Percentiles rank a stretch among this genome's conserved stretches.
These are phyloP conservation scores for Leptographium lundbergii DNA, from an alignment of 2,329 filamentous ascomycete genomes.

Conservation along the genomic window DNA sequence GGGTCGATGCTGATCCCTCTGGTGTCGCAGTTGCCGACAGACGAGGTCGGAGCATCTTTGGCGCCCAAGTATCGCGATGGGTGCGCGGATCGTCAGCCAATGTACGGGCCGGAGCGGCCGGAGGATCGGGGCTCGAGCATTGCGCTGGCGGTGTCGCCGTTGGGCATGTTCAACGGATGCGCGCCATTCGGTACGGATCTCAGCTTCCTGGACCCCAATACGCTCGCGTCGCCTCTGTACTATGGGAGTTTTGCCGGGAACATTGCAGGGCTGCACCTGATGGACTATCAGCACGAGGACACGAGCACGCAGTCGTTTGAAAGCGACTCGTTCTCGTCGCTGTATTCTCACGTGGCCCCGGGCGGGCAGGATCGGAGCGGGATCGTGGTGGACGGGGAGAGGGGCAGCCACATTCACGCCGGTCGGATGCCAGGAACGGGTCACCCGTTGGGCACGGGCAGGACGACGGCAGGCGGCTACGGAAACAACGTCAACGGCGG, in stretches of 20 bases:
- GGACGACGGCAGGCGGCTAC: no score
- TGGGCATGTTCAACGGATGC: slow-evolving; percentile 20
- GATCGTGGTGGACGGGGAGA: no score
- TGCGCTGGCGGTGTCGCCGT: slow-evolving; percentile 18
- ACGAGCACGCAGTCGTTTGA: no score
- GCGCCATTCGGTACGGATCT: not conserved
- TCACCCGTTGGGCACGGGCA: no score
- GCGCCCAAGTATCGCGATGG: slow-evolving; percentile 4
- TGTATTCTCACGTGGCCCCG: not conserved
- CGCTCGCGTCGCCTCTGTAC: not conserved
- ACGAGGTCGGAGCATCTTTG: not conserved
- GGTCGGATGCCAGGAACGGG: no score
- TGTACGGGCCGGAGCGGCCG: slow-evolving; percentile 41
- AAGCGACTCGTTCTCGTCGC: no score
- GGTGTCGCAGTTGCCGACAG: not conserved
- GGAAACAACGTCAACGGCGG: no score
- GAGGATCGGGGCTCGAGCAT: no score
- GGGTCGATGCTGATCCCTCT: not conserved
- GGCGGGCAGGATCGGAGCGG: no score
- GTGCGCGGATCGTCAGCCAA: slow-evolving; percentile 36
- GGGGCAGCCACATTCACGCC: no score
- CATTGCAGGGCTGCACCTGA: not conserved
- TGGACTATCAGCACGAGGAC: not conserved
- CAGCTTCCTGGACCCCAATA: not conserved
- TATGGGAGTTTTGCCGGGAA: not conserved